Base-by-base conservation (phyloP, 2,329 filamentous ascomycete genomes). In the Furcasterigmium furcatum region DNA sequence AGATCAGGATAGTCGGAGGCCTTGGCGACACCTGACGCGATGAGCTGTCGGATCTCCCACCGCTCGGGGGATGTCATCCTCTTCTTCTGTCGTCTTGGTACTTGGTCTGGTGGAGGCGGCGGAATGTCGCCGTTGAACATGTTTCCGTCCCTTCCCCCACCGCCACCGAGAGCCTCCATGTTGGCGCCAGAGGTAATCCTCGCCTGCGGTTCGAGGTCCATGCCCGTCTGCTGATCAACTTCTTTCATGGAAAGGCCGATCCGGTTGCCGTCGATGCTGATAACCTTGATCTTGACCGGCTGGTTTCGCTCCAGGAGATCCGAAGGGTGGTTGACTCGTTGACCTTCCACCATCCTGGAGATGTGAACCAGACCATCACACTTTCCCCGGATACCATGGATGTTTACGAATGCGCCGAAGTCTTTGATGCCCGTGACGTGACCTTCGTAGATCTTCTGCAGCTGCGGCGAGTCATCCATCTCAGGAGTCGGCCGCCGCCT, bases 191-290 rank as follows among this genome's bases (percentile, higher is more conserved):
- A 94, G 24, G 87, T 84, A 58, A 97, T 80, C 39, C 87, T 78
- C 47, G 80, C 79, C 52, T 91, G 84, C 1, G 91, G 90, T 24
- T 85, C 82, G 32, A 96, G 70, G 59, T 99, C 94, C 59, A 82
- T 79, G 6, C 94, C 94, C 4, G 88, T 91, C 24, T 81, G 78
- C 63, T 99, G 94, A 56, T 99, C 92, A 14, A 96, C 91, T 50
- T 96, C 92, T 60, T 96, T 96, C 91, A 99, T 96, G 0, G 91
- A 96, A 6, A 99, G 70, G 0, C 91, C 91, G 57, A 97, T 85
- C 22, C 88, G 80, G 44, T 75, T 82, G 4, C 87, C 85, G 59
- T 97, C 88, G 44, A 96, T 84, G 60, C 88, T 96, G 58, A 87
- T 75, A 20, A 99, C 86, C 64, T 99, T 99, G 56, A 97, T 89